These are phyloP conservation scores for Trichoderma lentiforme DNA, from an alignment of 2,329 filamentous ascomycete genomes.

Conservation along the genomic window DNA sequence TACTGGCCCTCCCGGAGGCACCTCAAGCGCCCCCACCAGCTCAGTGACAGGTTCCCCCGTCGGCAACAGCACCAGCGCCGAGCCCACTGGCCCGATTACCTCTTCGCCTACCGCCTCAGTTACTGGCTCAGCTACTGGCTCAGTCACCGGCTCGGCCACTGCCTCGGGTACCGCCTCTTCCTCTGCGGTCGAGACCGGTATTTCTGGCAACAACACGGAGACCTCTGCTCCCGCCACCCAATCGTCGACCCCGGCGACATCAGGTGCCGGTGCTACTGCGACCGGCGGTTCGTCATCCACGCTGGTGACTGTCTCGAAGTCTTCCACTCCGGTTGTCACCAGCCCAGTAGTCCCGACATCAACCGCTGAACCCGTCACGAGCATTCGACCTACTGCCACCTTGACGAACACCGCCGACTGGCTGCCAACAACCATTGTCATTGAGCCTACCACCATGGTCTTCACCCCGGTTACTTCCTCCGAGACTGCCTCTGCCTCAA, in stretches of 20 bases:
- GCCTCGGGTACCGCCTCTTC: background rate
- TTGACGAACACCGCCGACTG: slow-evolving; percentile 44
- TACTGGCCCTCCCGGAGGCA: background rate
- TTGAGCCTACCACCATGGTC: slow-evolving; percentile 45
- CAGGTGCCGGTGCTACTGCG: background rate
- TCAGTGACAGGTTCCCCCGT: background rate
- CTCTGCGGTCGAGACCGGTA: background rate
- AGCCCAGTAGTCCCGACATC: slow-evolving; percentile 11
- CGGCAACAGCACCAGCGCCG: background rate
- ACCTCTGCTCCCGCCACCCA: background rate
- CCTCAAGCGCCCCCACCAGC: background rate
- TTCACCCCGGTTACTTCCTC: slow-evolving; percentile 30
- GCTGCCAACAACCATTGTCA: slow-evolving; percentile 60
- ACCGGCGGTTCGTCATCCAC: background rate
- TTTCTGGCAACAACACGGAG: background rate
- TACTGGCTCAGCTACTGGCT: background rate
- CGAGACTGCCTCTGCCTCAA: slow-evolving; percentile 42
- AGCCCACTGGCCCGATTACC: background rate
- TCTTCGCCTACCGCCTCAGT: background rate
- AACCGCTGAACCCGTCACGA: slow-evolving; percentile 33
- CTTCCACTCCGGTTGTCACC: slow-evolving; percentile 3
- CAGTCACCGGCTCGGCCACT: background rate
- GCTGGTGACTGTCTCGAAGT: background rate
- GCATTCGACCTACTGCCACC: slow-evolving; percentile 42
- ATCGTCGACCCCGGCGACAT: background rate